phyloP scores from a whole-genome alignment of 371 early-diverging fungal species.

The Funneliformis caledonium region DNA sequence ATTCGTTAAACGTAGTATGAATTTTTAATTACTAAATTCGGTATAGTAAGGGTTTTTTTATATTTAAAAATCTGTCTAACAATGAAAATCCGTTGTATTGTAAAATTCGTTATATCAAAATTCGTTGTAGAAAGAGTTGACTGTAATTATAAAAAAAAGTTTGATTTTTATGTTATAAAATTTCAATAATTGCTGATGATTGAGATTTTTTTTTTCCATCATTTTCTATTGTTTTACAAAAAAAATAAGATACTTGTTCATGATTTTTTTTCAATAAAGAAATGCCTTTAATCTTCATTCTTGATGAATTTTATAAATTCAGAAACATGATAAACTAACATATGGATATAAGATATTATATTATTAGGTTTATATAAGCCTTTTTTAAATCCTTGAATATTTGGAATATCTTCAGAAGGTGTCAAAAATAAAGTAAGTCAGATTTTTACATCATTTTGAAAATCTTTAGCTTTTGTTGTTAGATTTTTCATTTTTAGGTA shows the following conservation, averaged over 20 bases:
- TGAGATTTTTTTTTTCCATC: too few species aligned
- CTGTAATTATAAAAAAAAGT: not conserved
- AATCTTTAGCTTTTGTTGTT: not conserved
- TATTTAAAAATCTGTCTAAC: too few species aligned
- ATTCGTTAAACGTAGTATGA: too few species aligned
- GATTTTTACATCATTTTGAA: not conserved
- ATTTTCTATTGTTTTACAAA: not conserved
- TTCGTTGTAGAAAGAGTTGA: too few species aligned
- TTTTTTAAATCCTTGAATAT: not conserved
- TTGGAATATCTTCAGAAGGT: not conserved
- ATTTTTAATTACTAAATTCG: too few species aligned
- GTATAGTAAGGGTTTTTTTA: too few species aligned
- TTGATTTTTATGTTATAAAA: not conserved
- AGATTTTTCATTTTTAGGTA: not conserved
- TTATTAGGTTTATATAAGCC: not conserved
- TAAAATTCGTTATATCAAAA: too few species aligned
- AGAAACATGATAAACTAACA: not conserved
- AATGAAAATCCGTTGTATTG: too few species aligned
- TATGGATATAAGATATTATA: not conserved
- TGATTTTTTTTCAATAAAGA: not conserved
- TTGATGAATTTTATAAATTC: conserved; percentile 11
- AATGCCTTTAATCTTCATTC: not conserved
- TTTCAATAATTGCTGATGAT: not conserved
- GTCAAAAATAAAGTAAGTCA: not conserved
- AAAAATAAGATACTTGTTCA: conserved; percentile 5